These are phyloP conservation scores for Metschnikowia proteae DNA, from an alignment of 805 yeast genomes.

Conservation along the genomic window DNA sequence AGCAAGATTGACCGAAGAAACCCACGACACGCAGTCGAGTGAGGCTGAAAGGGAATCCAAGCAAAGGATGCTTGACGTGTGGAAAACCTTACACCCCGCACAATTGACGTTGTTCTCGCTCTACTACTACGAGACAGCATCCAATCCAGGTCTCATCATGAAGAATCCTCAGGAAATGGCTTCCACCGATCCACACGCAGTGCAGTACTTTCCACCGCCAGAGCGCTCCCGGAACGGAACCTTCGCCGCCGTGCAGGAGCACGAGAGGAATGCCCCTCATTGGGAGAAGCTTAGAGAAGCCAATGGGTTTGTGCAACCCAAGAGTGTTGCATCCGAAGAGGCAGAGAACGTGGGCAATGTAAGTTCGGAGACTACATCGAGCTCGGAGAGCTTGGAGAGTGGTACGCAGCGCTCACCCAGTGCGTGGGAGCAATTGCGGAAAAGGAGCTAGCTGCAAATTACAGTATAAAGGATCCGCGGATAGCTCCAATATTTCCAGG, in stretches of 20 bases:
- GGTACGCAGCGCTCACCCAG: slow-evolving; percentile 4
- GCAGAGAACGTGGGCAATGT: slow-evolving; percentile 2
- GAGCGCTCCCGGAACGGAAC: neutral
- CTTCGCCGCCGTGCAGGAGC: slow-evolving; percentile 13
- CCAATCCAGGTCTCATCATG: slow-evolving; percentile 49
- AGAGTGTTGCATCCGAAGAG: slow-evolving; percentile 1
- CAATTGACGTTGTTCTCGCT: slow-evolving; percentile 39
- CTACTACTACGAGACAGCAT: slow-evolving; percentile 50
- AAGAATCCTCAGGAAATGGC: slow-evolving; percentile 51
- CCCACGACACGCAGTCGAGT: slow-evolving; percentile 23
- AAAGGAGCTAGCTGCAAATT: slow-evolving; percentile 1
- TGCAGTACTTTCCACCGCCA: slow-evolving; percentile 23
- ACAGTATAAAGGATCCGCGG: too few relatives aligned
- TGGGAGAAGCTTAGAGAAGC: slow-evolving; percentile 37
- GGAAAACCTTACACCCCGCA: slow-evolving; percentile 34
- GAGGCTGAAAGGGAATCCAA: slow-evolving; percentile 12
- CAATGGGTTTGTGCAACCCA: slow-evolving; percentile 22
- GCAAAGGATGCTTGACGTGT: slow-evolving; percentile 24
- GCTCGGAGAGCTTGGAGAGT: neutral
- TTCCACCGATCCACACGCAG: slow-evolving; percentile 26
- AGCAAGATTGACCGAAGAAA: slow-evolving; percentile 29
- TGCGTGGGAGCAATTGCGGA: slow-evolving; percentile 18
- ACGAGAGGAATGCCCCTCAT: slow-evolving; percentile 20
- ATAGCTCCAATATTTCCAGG: too few relatives aligned
- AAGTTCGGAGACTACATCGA: neutral